Evolutionary conservation across 2,329 filamentous ascomycete species (phyloP), one percentile per base, ranked within the genome.

Genomic region (Trichoderma cornu-damae): DNA sequence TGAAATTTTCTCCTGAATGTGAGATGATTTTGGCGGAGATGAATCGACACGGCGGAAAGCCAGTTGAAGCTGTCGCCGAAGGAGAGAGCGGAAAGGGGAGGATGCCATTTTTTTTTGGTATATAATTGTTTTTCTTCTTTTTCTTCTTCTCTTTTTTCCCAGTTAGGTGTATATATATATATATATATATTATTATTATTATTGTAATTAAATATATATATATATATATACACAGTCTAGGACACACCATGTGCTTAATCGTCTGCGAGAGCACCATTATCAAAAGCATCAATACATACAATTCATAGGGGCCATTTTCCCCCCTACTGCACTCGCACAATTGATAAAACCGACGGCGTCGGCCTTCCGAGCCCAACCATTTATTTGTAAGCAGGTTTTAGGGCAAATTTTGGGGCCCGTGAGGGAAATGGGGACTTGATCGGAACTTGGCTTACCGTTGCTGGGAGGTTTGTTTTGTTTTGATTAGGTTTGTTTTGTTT

Each of bases 341-440:
- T n/a, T 34, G 42, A 55, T 38, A 55, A 47, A 42, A 32, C n/a
- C 52, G 42, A 38, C 52, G 32, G 52, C 22, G 6, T 43, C 51
- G 51, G 20, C 18, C 9, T 26, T 37, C 51, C 30, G 40, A 22
- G 34, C n/a, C 24, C 22, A 22, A 24, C n/a, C 24, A 16, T 32
- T 8, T 42, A 46, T 55, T 55, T 55, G 52, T 55, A 55, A 55
- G 52, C 52, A 42, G n/a, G n/a, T 38, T 38, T 38, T 55, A 47
- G 52, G n/a, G 52, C 42, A 55, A 47, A 30, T 55, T 16, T 30
- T 42, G 51, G 51, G 14, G n/a, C n/a, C 32, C 38, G n/a, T 30
- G 51, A 43, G 50, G 50, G n/a, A 20, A 26, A 30, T 34, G 16
- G 26, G 24, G 52, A 20, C 42, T 51, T 46, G 42, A 28, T 20